These are phyloP conservation scores for Fusarium subtropicale DNA, from an alignment of 2,329 filamentous ascomycete genomes.

Conservation along the genomic window DNA sequence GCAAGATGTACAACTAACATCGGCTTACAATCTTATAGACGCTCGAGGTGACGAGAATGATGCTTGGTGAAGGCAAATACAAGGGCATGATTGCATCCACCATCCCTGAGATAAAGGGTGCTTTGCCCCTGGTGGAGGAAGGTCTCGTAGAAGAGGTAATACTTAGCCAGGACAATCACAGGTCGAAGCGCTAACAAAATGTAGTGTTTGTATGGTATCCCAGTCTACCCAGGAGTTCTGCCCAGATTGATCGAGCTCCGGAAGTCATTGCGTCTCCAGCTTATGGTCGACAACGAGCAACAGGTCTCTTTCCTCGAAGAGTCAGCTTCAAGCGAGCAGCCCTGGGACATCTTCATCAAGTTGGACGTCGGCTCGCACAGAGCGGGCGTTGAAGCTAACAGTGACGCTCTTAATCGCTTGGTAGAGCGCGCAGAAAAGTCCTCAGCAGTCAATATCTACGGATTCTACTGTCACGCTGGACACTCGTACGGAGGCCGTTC, in stretches of 20 bases:
- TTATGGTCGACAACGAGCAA: slow-evolving; percentile 54
- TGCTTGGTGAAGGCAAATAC: slow-evolving; percentile 55
- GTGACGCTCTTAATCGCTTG: slow-evolving; percentile 44
- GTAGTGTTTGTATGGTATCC: slow-evolving; percentile 55
- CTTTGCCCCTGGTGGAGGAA: slow-evolving; percentile 54
- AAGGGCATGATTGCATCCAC: slow-evolving; percentile 56
- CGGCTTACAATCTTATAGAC: slow-evolving; percentile 44
- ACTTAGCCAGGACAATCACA: not conserved
- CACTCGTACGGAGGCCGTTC: slow-evolving; percentile 53
- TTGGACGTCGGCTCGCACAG: slow-evolving; percentile 53
- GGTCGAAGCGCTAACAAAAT: not conserved
- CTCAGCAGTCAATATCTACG: slow-evolving; percentile 48
- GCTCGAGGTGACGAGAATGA: slow-evolving; percentile 53
- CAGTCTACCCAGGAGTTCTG: slow-evolving; percentile 53
- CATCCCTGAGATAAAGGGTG: slow-evolving; percentile 55
- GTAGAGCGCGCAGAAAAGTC: slow-evolving; percentile 48
- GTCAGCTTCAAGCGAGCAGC: slow-evolving; percentile 16
- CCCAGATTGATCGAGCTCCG: slow-evolving; percentile 48
- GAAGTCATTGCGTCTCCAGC: slow-evolving; percentile 48
- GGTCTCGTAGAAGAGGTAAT: slow-evolving; percentile 55
- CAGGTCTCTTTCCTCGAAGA: slow-evolving; percentile 50
- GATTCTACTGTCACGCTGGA: slow-evolving; percentile 55
- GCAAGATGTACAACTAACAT: rapidly evolving
- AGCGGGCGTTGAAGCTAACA: slow-evolving; percentile 49
- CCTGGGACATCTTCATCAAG: slow-evolving; percentile 55